Percentiles rank a stretch among this genome's conserved stretches.
phyloP scores from a whole-genome alignment of 768 basidiomycete genomes.

The Suillus occidentalis region DNA sequence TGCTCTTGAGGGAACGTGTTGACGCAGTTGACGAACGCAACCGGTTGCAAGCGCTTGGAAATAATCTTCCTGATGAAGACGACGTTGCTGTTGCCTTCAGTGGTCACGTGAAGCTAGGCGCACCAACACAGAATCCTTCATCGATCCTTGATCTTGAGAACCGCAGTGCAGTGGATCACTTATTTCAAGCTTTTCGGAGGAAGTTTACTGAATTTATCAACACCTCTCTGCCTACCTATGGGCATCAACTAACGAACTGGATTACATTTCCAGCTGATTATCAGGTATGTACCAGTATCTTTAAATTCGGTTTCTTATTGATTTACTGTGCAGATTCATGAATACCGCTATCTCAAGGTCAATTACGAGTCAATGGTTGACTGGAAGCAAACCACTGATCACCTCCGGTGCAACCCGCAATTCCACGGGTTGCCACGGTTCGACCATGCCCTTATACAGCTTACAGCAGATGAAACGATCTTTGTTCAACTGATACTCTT shows the following conservation, averaged over 20 bases:
- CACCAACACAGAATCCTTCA: background rate
- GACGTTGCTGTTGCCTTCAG: background rate
- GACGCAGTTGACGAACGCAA: conserved; percentile 9
- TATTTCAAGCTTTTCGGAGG: background rate
- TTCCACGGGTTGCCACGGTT: conserved; percentile 29
- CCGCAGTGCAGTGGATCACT: background rate
- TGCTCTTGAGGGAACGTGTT: conserved; percentile 6
- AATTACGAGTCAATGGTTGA: conserved; percentile 26
- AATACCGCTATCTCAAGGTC: conserved; percentile 25
- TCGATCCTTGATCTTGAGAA: background rate
- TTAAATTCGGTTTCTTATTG: background rate
- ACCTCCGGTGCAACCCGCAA: conserved; percentile 28
- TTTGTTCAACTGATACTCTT: conserved; percentile 3
- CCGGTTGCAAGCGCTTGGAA: conserved; percentile 19
- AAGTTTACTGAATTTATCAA: conserved; percentile 9
- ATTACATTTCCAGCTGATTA: background rate
- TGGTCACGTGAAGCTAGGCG: background rate
- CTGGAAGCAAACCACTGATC: conserved; percentile 28
- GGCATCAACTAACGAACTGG: conserved; percentile 2
- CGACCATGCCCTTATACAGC: conserved; percentile 18
- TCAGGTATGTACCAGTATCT: background rate
- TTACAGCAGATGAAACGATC: background rate
- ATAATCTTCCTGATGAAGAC: background rate
- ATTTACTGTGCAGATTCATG: conserved; percentile 20
- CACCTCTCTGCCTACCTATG: background rate